Conservation (phyloP, 345 rosid species). For the Citrus reticulata region DNA sequence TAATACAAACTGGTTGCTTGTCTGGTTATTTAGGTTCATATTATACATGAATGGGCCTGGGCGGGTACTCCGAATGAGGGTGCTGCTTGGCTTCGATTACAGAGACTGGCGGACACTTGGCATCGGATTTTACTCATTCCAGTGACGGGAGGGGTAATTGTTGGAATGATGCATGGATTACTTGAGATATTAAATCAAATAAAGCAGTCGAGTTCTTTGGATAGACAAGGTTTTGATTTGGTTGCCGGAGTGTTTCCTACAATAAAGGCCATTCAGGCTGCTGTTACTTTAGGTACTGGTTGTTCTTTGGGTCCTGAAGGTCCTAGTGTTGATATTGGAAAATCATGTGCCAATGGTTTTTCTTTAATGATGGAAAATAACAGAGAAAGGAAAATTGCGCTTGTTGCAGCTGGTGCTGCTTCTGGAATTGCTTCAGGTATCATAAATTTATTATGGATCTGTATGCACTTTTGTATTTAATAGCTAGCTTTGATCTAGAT, state of each 20-base stretch:
- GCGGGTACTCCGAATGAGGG: constrained; percentile 97
- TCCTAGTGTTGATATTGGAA: constrained; percentile 97
- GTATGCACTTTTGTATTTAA: neutral
- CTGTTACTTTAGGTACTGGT: constrained; percentile 91
- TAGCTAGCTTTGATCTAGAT: neutral
- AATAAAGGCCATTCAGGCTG: constrained; percentile 91
- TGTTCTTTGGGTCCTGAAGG: constrained; percentile 98
- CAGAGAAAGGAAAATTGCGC: constrained; percentile 92
- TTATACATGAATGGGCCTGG: constrained; percentile 98
- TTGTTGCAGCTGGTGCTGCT: constrained; percentile 97
- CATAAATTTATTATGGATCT: neutral
- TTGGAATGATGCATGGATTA: constrained; percentile 98
- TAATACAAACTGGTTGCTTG: constrained; percentile 2
- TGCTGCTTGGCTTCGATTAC: constrained; percentile 95
- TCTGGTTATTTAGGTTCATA: constrained; percentile 56
- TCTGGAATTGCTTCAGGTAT: constrained; percentile 94
- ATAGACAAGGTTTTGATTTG: constrained; percentile 72
- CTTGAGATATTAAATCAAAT: constrained; percentile 89
- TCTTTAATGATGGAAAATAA: constrained; percentile 95
- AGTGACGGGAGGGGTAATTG: constrained; percentile 88
- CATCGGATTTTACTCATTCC: constrained; percentile 92
- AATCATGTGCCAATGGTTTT: constrained; percentile 90
- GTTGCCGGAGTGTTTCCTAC: constrained; percentile 83
- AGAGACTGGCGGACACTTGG: constrained; percentile 89
- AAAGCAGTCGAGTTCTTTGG: constrained; percentile 63